phyloP scores from a whole-genome alignment of 2,329 filamentous ascomycete species.

The Alternaria arborescens region DNA sequence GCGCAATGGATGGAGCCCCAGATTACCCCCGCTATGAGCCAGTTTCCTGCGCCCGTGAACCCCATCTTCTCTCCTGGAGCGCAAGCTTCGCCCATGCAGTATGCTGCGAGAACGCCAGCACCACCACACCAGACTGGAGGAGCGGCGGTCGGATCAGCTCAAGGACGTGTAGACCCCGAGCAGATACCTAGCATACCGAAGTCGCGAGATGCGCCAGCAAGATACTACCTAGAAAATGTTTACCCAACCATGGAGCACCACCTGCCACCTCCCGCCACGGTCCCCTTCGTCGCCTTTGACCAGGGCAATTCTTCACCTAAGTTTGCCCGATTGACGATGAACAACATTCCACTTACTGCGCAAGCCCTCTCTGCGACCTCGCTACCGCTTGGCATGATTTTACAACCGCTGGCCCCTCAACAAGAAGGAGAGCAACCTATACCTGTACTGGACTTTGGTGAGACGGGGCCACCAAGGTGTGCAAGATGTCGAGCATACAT shows the following conservation, averaged over 20 bases:
- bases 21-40: constrained; percentile 60
- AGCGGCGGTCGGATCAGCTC: constrained; percentile 65
- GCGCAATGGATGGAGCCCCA: constrained; percentile 53
- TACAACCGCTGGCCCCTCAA: constrained; percentile 86
- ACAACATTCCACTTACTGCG: constrained; percentile 84
- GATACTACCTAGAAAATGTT: constrained; percentile 84
- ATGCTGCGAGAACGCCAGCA: constrained; percentile 43
- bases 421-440: constrained; percentile 87
- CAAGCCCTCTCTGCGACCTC: constrained; percentile 83
- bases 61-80: constrained; percentile 60
- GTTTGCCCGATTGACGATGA: constrained; percentile 88
- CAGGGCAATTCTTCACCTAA: constrained; percentile 97
- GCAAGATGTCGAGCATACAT: constrained; percentile 94
- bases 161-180: constrained; percentile 84
- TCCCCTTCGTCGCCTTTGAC: constrained; percentile 92
- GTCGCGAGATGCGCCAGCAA: constrained; percentile 82
- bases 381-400: constrained; percentile 83
- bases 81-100: constrained; percentile 48
- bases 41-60: constrained; percentile 68
- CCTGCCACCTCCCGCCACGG: constrained; percentile 84
- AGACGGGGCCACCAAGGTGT: constrained; percentile 87
- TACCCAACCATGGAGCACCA: constrained; percentile 97
- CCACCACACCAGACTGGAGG: constrained; percentile 38
- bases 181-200: constrained; percentile 91
- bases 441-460: constrained; percentile 94